Conservation (phyloP, 129 eudicot species). For the Lonicera japonica region DNA sequence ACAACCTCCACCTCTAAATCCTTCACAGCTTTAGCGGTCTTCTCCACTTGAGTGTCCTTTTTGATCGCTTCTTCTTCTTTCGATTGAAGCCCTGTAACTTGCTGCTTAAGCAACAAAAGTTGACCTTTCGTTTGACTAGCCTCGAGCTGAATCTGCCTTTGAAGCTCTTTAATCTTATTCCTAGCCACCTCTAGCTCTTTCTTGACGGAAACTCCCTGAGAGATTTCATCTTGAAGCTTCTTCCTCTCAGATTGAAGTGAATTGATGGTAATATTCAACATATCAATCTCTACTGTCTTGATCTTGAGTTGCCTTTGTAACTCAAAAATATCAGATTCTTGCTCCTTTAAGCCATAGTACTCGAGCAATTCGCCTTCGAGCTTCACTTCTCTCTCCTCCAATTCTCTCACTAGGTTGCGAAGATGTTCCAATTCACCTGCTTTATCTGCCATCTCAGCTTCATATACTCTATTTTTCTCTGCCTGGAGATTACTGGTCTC, state of each 20-base stretch:
- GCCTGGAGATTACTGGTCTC: constrained; percentile 18
- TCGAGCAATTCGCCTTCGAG: constrained; percentile 95
- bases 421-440: constrained; percentile 70
- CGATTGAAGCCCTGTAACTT: constrained; percentile 75
- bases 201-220: constrained; percentile 43
- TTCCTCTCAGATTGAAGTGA: constrained; percentile 87
- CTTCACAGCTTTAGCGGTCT: constrained; percentile 65
- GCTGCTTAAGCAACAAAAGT: constrained; percentile 82
- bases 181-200: constrained; percentile 85
- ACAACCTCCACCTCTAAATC: constrained; percentile 76
- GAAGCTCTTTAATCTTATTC: constrained; percentile 78
- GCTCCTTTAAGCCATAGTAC: constrained; percentile 91
- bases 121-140: constrained; percentile 95
- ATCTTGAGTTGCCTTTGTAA: constrained; percentile 89
- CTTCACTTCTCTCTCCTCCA: constrained; percentile 94
- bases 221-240: constrained; percentile 78
- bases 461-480: constrained; percentile 50
- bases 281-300: constrained; percentile 87
- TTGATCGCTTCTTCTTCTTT: constrained; percentile 69
- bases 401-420: constrained; percentile 71
- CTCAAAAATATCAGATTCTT: constrained; percentile 79
- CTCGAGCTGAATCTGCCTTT: constrained; percentile 85
- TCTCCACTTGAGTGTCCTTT: constrained; percentile 64
- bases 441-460: constrained; percentile 76
- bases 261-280: constrained; percentile 75